These are phyloP conservation scores for Nakazawaea siamensis DNA, from an alignment of 805 yeast species.

Conservation along the genomic window DNA sequence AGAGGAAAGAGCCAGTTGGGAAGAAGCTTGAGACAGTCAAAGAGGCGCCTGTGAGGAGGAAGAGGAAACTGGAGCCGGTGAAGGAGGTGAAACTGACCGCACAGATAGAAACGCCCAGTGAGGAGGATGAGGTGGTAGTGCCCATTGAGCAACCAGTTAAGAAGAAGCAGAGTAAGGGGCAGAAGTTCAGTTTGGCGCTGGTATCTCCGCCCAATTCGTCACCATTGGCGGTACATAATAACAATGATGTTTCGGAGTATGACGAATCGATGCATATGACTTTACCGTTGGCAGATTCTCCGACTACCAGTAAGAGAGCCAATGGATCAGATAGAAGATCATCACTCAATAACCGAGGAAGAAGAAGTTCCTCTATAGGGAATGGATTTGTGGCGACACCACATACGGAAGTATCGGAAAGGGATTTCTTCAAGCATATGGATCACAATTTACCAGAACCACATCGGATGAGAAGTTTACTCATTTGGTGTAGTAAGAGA, in stretches of 20 bases:
- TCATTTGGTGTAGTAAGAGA: conserved; percentile 61
- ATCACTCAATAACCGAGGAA: conserved; percentile 55
- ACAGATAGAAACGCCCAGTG: conserved; percentile 7
- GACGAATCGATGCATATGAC: conserved; percentile 15
- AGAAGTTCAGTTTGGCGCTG: background rate
- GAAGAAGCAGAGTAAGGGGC: background rate
- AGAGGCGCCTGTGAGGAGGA: too few species aligned
- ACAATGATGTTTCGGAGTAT: background rate
- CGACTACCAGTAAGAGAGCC: conserved; percentile 13
- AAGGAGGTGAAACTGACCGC: too few species aligned
- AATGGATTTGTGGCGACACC: conserved; percentile 65
- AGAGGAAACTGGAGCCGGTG: too few species aligned
- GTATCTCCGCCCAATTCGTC: conserved; percentile 9
- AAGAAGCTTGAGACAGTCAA: background rate
- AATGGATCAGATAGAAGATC: conserved; percentile 30
- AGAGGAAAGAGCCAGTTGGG: conserved; percentile 12
- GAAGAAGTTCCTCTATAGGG: conserved; percentile 65
- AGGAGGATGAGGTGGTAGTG: too few species aligned
- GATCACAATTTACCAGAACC: conserved; percentile 62
- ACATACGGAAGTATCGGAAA: conserved; percentile 47
- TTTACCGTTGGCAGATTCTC: conserved; percentile 20
- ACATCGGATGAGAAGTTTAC: conserved; percentile 59
- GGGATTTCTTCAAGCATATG: conserved; percentile 53
- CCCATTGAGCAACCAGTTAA: too few species aligned
- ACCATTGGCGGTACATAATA: background rate